These are phyloP conservation scores for Xylaria sp. DNA, from an alignment of 2,329 filamentous ascomycete species.

Conservation along the genomic window DNA sequence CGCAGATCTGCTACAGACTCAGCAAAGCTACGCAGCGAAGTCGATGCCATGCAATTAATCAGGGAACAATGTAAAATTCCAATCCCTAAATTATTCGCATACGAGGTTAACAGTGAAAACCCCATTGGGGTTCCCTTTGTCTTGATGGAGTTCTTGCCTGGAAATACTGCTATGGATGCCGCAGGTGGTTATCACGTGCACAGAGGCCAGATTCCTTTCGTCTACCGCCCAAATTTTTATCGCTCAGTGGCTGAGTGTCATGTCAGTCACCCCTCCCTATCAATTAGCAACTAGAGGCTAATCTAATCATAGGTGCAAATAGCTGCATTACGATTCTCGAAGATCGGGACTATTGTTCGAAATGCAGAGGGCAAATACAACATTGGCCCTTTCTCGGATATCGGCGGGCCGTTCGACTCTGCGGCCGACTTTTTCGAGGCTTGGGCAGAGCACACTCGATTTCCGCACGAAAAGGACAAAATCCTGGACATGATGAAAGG, in stretches of 20 bases:
- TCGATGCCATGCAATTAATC: slow-evolving; percentile 13
- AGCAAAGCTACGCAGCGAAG: slow-evolving; percentile 6
- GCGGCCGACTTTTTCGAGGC: slow-evolving; percentile 32
- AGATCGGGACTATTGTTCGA: slow-evolving; percentile 26
- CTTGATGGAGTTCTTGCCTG: slow-evolving; percentile 41
- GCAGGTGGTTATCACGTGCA: slow-evolving; percentile 32
- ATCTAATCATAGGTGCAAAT: slow-evolving; percentile 20
- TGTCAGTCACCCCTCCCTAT: neutral
- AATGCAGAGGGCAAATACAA: slow-evolving; percentile 20
- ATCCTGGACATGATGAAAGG: slow-evolving; percentile 5
- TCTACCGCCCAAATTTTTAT: slow-evolving; percentile 20
- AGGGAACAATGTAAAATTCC: slow-evolving; percentile 14
- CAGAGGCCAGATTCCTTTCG: slow-evolving; percentile 26
- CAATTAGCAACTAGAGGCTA: neutral
- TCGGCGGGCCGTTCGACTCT: slow-evolving; percentile 35
- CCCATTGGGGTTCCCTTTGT: slow-evolving; percentile 38
- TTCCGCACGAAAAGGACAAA: slow-evolving; percentile 25
- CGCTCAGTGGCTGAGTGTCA: slow-evolving; percentile 20
- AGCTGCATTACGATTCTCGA: slow-evolving; percentile 20
- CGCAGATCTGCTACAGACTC: neutral
- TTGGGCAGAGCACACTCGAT: slow-evolving; percentile 30
- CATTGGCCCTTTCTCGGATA: slow-evolving; percentile 30
- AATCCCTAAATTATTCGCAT: slow-evolving; percentile 38
- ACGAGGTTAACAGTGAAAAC: slow-evolving; percentile 31
- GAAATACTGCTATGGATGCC: slow-evolving; percentile 37